phyloP scores from a whole-genome alignment of 2,329 filamentous ascomycete species.

The Talaromyces islandicus region DNA sequence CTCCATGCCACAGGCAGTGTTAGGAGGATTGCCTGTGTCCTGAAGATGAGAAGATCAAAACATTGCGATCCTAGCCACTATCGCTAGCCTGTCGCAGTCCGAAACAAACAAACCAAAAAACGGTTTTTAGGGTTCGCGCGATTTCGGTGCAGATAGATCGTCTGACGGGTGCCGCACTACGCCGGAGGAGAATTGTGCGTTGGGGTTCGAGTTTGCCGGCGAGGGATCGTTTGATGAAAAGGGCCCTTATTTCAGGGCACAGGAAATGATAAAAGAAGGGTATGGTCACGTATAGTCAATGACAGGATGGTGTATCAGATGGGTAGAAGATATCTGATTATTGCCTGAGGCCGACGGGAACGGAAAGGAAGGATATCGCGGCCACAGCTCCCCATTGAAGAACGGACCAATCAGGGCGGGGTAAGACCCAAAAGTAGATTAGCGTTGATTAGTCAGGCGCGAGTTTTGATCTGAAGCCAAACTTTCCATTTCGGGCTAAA shows the following conservation, averaged over 20 bases:
- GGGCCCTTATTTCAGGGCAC: background rate
- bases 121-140: background rate
- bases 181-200: background rate
- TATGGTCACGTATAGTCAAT: background rate
- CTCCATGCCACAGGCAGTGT: slow-evolving; percentile 16
- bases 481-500: background rate
- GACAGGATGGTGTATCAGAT: background rate
- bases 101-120: background rate
- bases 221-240: background rate
- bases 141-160: background rate
- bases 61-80: background rate
- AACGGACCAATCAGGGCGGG: background rate
- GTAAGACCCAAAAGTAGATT: background rate
- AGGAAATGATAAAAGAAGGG: background rate
- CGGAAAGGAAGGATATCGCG: background rate
- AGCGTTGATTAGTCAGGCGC: background rate
- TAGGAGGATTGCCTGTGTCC: background rate
- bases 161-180: background rate
- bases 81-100: background rate
- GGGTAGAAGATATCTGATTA: background rate
- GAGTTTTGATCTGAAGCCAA: background rate
- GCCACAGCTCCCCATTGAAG: background rate
- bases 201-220: background rate
- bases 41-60: background rate
- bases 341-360: background rate